Evolutionary conservation across 2,329 filamentous ascomycete genomes (phyloP).

Genomic region (Diaporthe longicolla): DNA sequence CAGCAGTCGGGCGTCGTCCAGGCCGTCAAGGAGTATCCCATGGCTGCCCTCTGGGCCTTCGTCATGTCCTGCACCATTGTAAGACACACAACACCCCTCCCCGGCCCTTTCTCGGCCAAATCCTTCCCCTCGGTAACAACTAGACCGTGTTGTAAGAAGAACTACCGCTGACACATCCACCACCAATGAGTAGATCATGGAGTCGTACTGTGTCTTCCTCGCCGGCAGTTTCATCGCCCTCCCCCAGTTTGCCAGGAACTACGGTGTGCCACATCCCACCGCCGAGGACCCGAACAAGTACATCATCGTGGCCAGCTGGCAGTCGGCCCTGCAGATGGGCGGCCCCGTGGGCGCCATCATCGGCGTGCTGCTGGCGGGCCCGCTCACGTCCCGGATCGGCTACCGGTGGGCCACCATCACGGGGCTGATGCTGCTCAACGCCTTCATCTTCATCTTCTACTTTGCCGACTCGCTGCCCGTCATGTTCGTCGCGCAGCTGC

Average conservation of each 20-base stretch:
- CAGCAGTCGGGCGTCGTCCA: conserved; percentile 53
- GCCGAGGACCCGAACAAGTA: conserved; percentile 41
- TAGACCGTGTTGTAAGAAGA: background rate
- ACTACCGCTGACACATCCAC: conserved; percentile 41
- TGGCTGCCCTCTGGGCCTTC: conserved; percentile 57
- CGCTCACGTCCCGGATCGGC: conserved; percentile 70
- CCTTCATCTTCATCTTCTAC: conserved; percentile 68
- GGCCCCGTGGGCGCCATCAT: conserved; percentile 72
- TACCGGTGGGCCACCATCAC: conserved; percentile 72
- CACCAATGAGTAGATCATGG: conserved; percentile 69
- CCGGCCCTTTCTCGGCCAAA: background rate
- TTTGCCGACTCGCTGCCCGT: conserved; percentile 60
- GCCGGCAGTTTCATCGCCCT: conserved; percentile 72
- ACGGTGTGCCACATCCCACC: conserved; percentile 56
- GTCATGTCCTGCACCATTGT: conserved; percentile 57
- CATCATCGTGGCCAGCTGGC: conserved; percentile 68
- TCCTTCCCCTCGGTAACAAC: background rate
- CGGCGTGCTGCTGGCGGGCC: conserved; percentile 71
- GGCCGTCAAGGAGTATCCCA: conserved; percentile 53
- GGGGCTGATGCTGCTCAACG: conserved; percentile 70
- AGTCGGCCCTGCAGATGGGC: conserved; percentile 68
- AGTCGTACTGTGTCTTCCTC: conserved; percentile 74
- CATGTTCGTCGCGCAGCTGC: conserved; percentile 67
- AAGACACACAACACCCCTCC: conserved; percentile 47
- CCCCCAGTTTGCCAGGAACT: conserved; percentile 59